Conservation (phyloP, 1,284 basidiomycete species). For the Naganishia sp. region DNA sequence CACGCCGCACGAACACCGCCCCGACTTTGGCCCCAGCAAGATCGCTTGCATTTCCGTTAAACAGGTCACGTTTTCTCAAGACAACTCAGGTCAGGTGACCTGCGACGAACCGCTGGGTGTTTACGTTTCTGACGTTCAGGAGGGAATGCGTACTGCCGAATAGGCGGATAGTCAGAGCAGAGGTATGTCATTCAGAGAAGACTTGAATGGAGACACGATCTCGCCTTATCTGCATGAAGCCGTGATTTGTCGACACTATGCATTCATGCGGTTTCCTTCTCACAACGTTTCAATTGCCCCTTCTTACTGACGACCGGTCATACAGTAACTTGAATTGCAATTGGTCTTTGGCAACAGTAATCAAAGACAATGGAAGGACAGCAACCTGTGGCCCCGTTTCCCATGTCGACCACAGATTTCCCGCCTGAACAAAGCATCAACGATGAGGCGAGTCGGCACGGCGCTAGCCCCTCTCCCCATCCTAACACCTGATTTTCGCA, state of each 20-base stretch:
- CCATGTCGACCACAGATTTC: slow-evolving; percentile 17
- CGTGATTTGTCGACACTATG: no score
- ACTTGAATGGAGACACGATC: no score
- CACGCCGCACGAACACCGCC: neutral
- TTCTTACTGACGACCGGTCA: no score
- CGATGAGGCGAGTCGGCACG: slow-evolving; percentile 8
- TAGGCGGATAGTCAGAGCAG: neutral
- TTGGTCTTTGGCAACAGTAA: neutral
- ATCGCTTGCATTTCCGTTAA: neutral
- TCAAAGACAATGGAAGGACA: slow-evolving; percentile 12
- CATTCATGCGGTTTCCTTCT: no score
- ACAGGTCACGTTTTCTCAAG: slow-evolving; percentile 25
- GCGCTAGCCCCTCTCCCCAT: no score
- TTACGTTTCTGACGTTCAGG: slow-evolving; percentile 3
- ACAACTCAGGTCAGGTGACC: slow-evolving; percentile 29
- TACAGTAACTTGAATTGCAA: no score
- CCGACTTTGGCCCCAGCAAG: neutral
- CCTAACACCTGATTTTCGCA: neutral
- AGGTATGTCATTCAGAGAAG: neutral
- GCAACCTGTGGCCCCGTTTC: neutral
- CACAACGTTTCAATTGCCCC: no score
- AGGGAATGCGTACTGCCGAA: neutral
- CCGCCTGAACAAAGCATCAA: slow-evolving; percentile 7
- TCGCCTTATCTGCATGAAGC: no score
- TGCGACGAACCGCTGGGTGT: slow-evolving; percentile 2